These are phyloP conservation scores for Ensete glaucum DNA, from an alignment of 176 grass and related monocot genomes.

Conservation along the genomic window DNA sequence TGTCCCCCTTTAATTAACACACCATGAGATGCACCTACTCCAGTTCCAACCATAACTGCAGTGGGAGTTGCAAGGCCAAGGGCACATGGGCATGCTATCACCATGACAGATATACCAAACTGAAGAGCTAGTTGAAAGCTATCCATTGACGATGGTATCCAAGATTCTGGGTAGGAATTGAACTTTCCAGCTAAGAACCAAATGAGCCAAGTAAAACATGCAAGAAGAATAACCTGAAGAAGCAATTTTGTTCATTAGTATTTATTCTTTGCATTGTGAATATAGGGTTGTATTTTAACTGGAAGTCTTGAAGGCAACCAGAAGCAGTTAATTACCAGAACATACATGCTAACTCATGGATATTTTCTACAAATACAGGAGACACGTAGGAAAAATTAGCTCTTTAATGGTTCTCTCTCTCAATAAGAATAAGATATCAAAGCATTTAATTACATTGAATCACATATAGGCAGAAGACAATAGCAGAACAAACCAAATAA, in stretches of 20 bases:
- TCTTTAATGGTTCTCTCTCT: too few species aligned
- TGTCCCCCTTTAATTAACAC: constrained; percentile 92
- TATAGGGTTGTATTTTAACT: too few species aligned
- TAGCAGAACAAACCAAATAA: too few species aligned
- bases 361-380: too few species aligned
- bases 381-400: too few species aligned
- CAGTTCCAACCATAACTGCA: constrained; percentile 96
- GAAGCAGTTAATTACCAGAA: too few species aligned
- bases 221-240: constrained; percentile 50
- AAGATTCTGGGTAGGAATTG: constrained; percentile 57
- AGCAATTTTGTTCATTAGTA: not conserved
- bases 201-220: constrained; percentile 65
- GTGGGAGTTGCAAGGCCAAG: constrained; percentile 91
- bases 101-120: constrained; percentile 97
- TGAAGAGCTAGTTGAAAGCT: constrained; percentile 91
- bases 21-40: constrained; percentile 88
- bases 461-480: too few species aligned
- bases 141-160: constrained; percentile 91
- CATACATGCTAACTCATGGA: too few species aligned
- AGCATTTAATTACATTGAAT: too few species aligned
- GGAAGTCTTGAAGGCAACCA: too few species aligned
- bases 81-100: constrained; percentile 91
- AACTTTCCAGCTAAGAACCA: constrained; percentile 83
- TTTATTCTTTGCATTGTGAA: too few species aligned
- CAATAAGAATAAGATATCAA: too few species aligned